Conservation (phyloP, 2,329 filamentous ascomycete species). For the Rachicladosporium sp. region DNA sequence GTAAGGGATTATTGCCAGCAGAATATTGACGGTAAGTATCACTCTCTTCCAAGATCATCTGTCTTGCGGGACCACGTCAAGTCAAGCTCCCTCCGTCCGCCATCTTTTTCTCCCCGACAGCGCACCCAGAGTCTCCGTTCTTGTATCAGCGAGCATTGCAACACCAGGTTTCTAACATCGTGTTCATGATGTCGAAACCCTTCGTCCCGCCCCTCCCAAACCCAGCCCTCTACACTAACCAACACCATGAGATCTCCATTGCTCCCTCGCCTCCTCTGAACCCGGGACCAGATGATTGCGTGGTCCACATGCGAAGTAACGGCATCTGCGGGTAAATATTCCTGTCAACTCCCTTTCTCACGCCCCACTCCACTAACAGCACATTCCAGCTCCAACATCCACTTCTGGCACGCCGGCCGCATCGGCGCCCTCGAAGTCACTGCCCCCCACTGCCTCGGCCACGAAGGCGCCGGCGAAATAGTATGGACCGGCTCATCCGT, state of each 20-base stretch:
- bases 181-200: neutral
- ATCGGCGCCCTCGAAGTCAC: conserved; percentile 53
- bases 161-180: neutral
- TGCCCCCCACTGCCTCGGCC: conserved; percentile 53
- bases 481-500: conserved; percentile 47
- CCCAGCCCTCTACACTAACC: conserved; percentile 17
- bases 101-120: too few species aligned
- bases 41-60: too few species aligned
- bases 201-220: conserved; percentile 11
- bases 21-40: too few species aligned
- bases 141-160: too few species aligned
- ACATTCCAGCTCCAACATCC: conserved; percentile 13
- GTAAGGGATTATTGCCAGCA: too few species aligned
- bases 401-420: conserved; percentile 32
- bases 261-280: conserved; percentile 14
- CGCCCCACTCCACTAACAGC: neutral
- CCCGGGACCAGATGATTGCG: conserved; percentile 15
- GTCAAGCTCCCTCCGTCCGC: too few species aligned
- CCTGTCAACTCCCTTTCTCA: neutral
- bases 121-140: too few species aligned
- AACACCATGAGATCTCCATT: conserved; percentile 18
- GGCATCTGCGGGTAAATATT: conserved; percentile 17
- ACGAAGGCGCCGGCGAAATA: conserved; percentile 57
- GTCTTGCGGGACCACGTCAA: too few species aligned
- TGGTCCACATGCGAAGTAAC: conserved; percentile 18